Conservation (phyloP, 2,329 filamentous ascomycete genomes). For the Parascedosporium putredinis region DNA sequence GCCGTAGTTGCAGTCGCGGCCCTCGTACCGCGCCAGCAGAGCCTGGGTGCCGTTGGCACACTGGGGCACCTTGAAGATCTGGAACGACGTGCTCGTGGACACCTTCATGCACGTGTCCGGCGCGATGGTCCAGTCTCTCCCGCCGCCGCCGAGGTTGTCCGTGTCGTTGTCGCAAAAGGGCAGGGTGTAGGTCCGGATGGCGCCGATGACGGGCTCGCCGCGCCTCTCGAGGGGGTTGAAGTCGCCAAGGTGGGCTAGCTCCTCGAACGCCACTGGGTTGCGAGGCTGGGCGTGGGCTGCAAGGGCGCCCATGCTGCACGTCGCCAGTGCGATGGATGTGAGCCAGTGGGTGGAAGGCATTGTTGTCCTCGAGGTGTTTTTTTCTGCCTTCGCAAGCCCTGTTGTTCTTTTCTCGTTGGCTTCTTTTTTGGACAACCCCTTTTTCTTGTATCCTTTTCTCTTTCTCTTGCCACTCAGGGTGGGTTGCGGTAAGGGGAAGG, state of each 20-base stretch:
- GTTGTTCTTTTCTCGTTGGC: too few relatives aligned
- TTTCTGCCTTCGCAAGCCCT: too few relatives aligned
- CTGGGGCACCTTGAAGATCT: constrained; percentile 9
- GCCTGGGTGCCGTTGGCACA: constrained; percentile 13
- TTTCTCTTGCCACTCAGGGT: too few relatives aligned
- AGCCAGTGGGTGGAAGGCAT: too few relatives aligned
- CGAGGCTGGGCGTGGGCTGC: neutral
- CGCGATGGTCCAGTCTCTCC: constrained; percentile 7
- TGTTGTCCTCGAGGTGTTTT: too few relatives aligned
- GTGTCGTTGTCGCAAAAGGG: constrained; percentile 8
- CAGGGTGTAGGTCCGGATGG: constrained; percentile 10
- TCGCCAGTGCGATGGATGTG: neutral
- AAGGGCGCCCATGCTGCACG: neutral
- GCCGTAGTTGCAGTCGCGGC: constrained; percentile 10
- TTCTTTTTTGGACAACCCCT: too few relatives aligned
- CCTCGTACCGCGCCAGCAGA: constrained; percentile 12
- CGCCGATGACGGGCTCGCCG: constrained; percentile 5
- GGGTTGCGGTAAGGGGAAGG: too few relatives aligned
- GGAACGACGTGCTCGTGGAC: constrained; percentile 10
- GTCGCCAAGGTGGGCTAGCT: neutral
- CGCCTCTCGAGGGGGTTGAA: neutral
- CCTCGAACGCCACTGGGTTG: neutral
- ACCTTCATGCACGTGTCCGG: constrained; percentile 11
- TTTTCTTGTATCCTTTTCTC: too few relatives aligned
- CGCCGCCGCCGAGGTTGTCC: neutral